Conservation (phyloP, 768 basidiomycete genomes). For the Glaciozyma martinii region DNA sequence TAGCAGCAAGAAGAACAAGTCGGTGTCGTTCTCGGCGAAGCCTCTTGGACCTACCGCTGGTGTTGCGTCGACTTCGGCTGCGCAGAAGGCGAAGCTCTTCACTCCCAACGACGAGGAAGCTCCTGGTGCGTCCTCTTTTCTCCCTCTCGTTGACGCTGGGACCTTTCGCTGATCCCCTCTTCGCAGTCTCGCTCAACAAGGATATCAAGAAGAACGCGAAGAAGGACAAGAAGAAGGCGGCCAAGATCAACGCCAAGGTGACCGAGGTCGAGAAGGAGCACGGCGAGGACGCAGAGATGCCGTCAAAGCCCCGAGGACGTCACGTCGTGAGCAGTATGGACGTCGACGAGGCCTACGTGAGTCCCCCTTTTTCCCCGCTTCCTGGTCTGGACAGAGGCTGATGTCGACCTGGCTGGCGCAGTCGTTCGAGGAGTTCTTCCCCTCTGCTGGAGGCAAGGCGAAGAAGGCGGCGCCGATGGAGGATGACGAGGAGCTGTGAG, state of each 20-base stretch:
- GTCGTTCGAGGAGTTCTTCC: too few species aligned
- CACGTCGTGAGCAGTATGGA: conserved; percentile 7
- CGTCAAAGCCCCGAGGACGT: conserved; percentile 12
- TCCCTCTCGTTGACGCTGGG: neutral
- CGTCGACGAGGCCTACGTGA: conserved; percentile 28
- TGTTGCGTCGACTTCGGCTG: neutral
- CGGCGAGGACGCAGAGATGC: conserved; percentile 27
- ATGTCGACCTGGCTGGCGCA: too few species aligned
- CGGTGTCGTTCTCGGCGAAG: conserved; percentile 28
- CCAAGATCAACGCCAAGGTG: conserved; percentile 21
- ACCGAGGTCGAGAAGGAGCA: conserved; percentile 19
- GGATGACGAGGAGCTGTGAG: too few species aligned
- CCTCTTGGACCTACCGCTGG: conserved; percentile 27
- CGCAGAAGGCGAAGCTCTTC: conserved; percentile 15
- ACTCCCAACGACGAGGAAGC: conserved; percentile 18
- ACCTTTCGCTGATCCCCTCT: neutral
- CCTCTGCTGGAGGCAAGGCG: too few species aligned
- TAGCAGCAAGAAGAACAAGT: conserved; percentile 27
- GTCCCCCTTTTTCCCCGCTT: conserved; percentile 22
- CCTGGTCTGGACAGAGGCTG: too few species aligned
- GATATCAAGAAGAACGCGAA: conserved; percentile 29
- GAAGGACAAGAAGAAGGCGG: conserved; percentile 35
- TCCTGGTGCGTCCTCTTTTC: neutral
- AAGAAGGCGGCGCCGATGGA: too few species aligned
- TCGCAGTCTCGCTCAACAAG: conserved; percentile 33